Evolutionary conservation across 2,329 filamentous ascomycete species (phyloP).

Genomic region (Fusarium sterilihyphosum): DNA sequence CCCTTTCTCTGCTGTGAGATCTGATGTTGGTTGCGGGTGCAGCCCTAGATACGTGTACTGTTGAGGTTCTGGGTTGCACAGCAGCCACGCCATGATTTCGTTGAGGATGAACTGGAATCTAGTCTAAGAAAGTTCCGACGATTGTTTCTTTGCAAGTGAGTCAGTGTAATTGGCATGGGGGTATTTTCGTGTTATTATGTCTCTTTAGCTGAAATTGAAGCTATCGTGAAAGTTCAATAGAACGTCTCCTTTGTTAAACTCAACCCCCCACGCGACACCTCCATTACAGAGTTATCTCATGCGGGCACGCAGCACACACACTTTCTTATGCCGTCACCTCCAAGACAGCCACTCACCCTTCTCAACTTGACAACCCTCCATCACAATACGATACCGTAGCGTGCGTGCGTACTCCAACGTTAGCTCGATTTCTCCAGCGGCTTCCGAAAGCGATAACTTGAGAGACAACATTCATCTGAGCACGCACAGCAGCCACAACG

Average conservation of each 20-base stretch:
- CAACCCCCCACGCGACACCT: constrained; percentile 19
- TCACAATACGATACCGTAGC: constrained; percentile 10
- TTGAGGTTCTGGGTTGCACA: constrained; percentile 22
- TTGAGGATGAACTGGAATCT: constrained; percentile 19
- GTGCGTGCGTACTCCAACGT: not conserved
- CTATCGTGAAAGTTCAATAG: constrained; percentile 16
- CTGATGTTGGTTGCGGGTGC: constrained; percentile 26
- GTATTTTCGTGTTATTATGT: not conserved
- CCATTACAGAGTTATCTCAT: constrained; percentile 15
- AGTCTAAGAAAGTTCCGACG: not conserved
- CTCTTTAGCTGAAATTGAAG: constrained; percentile 1
- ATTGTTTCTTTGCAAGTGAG: not conserved
- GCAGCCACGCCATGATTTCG: constrained; percentile 14
- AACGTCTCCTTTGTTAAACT: not conserved
- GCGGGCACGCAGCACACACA: constrained; percentile 9
- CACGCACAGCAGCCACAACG: constrained; percentile 22
- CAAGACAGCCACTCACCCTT: constrained; percentile 22
- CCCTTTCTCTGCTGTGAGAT: constrained; percentile 25
- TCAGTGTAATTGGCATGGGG: not conserved
- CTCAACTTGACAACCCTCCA: constrained; percentile 12
- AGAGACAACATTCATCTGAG: constrained; percentile 13
- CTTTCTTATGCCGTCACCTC: constrained; percentile 26
- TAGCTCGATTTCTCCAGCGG: constrained; percentile 4
- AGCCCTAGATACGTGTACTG: constrained; percentile 15
- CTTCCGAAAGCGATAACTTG: constrained; percentile 24